Percentiles rank a stretch among this genome's conserved stretches.
Evolutionary conservation across 257 asterid species (phyloP).

Genomic region (Lycium barbarum): DNA sequence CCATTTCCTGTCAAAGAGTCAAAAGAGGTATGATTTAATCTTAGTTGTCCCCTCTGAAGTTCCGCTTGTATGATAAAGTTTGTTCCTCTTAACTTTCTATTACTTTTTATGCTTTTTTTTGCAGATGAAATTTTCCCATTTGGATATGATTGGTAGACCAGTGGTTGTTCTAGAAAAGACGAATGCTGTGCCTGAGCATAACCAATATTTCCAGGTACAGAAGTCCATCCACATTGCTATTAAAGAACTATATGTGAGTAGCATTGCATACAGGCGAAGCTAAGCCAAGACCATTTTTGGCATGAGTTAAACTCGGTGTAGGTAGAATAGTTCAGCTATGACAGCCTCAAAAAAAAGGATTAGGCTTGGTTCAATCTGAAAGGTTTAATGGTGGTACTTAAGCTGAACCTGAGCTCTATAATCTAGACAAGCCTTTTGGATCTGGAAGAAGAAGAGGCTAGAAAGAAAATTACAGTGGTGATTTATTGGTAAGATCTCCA

Average conservation of each 20-base stretch:
- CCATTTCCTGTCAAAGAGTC: constrained; percentile 79
- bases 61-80: constrained; percentile 25
- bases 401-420: too few species aligned
- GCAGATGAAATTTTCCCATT: constrained; percentile 83
- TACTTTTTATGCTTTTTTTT: constrained; percentile 43
- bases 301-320: not conserved
- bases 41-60: not conserved
- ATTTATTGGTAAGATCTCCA: not conserved
- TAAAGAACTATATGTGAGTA: constrained; percentile 22
- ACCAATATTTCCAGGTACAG: constrained; percentile 85
- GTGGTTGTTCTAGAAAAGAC: constrained; percentile 80
- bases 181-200: constrained; percentile 90
- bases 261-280: not conserved
- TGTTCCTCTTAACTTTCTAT: constrained; percentile 37
- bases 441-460: not conserved
- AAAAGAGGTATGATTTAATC: constrained; percentile 65
- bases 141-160: constrained; percentile 94
- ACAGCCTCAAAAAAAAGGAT: not conserved
- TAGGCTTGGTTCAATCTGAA: too few species aligned
- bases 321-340: not conserved
- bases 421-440: too few species aligned
- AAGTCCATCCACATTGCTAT: not conserved
- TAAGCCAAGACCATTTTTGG: not conserved
- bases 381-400: too few species aligned
- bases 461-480: constrained; percentile 21